These are phyloP conservation scores for Penicillium samsonianum DNA, from an alignment of 495 filamentous ascomycete species.

Conservation along the genomic window DNA sequence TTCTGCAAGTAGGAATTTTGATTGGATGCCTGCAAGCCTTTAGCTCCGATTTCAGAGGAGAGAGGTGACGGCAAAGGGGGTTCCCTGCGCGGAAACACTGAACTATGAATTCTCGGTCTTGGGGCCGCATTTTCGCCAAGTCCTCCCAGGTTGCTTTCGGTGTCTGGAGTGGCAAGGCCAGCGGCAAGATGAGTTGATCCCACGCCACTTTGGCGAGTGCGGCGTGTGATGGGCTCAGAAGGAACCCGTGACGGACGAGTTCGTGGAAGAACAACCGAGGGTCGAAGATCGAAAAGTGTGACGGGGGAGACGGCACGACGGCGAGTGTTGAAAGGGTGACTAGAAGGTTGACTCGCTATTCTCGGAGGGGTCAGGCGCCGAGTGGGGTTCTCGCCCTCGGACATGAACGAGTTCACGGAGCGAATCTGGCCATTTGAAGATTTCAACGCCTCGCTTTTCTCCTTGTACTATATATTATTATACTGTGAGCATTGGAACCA, in stretches of 20 bases:
- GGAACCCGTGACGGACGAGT: constrained; percentile 34
- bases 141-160: constrained; percentile 36
- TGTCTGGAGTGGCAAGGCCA: constrained; percentile 49
- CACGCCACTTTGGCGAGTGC: constrained; percentile 34
- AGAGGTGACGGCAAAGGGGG: constrained; percentile 40
- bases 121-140: constrained; percentile 31
- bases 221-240: constrained; percentile 39
- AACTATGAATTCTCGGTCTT: constrained; percentile 40
- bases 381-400: constrained; percentile 32
- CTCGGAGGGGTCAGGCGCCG: constrained; percentile 32
- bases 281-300: constrained; percentile 60
- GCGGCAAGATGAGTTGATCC: constrained; percentile 33
- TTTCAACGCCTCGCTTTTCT: constrained; percentile 51
- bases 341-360: constrained; percentile 31
- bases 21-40: constrained; percentile 21
- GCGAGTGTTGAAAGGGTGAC: constrained; percentile 30
- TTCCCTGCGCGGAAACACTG: constrained; percentile 36
- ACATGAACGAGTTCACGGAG: constrained; percentile 45
- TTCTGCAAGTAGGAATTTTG: constrained; percentile 15
- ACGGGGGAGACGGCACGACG: constrained; percentile 59
- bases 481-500: constrained; percentile 15
- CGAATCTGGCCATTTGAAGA: constrained; percentile 58
- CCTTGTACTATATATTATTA: constrained; percentile 46
- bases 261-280: constrained; percentile 32
- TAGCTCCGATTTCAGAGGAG: constrained; percentile 38